These are phyloP conservation scores for Umbelopsis sp. DNA, from an alignment of 371 early-diverging fungal genomes.

Conservation along the genomic window DNA sequence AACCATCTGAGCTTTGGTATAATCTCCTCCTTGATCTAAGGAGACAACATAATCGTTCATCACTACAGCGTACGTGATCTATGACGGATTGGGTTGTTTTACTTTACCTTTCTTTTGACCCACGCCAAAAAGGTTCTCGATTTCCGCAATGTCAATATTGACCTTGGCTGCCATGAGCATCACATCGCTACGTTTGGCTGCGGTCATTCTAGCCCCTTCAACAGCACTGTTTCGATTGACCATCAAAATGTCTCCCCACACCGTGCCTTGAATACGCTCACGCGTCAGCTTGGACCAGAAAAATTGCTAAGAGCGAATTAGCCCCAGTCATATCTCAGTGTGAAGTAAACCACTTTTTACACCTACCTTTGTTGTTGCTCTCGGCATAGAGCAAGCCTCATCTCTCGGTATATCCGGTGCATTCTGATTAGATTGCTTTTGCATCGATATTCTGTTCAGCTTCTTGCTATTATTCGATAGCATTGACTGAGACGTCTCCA, in stretches of 20 bases:
- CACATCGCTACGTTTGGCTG: not conserved
- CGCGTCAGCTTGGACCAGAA: slow-evolving; percentile 66
- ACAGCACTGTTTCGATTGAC: not conserved
- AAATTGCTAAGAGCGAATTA: slow-evolving; percentile 42
- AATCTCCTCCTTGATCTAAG: slow-evolving; percentile 1
- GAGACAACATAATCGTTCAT: not conserved
- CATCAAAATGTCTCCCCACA: slow-evolving; percentile 58
- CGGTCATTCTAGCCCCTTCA: not conserved
- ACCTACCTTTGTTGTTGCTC: slow-evolving; percentile 34
- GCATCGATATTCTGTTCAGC: not conserved
- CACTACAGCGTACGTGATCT: not conserved
- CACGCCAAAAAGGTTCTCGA: not conserved
- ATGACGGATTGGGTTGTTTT: too few relatives aligned
- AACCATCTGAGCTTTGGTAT: slow-evolving; percentile 33
- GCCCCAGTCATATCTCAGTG: not conserved
- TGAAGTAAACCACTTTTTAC: not conserved
- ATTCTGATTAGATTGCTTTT: not conserved
- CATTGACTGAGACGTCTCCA: slow-evolving; percentile 26
- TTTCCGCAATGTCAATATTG: slow-evolving; percentile 8
- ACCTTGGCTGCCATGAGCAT: slow-evolving; percentile 10
- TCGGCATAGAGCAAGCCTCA: slow-evolving; percentile 6
- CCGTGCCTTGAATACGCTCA: slow-evolving; percentile 56
- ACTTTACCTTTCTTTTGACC: slow-evolving; percentile 11
- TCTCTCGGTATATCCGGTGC: not conserved
- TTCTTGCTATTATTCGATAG: slow-evolving; percentile 17